Conservation (phyloP, 2,329 filamentous ascomycete species). For the Cordyceps fumosorosea region DNA sequence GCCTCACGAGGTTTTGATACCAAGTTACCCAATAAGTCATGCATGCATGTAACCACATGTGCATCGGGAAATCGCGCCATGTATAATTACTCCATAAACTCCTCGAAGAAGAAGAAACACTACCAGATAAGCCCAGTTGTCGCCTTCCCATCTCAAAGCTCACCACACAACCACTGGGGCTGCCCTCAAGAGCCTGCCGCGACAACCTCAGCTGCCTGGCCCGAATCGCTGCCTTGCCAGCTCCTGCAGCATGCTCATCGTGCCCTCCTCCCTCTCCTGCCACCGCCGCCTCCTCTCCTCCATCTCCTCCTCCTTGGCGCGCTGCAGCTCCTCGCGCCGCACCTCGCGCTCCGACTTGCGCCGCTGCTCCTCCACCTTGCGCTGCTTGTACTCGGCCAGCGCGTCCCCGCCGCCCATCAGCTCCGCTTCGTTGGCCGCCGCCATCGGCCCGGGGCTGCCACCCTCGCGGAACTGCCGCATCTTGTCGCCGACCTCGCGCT, state of each 20-base stretch:
- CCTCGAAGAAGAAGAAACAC: neutral
- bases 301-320: slow-evolving; percentile 70
- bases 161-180: neutral
- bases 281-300: slow-evolving; percentile 68
- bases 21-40: too few relatives aligned
- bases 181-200: neutral
- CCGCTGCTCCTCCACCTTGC: slow-evolving; percentile 57
- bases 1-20: too few relatives aligned
- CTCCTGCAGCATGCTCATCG: slow-evolving; percentile 72
- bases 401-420: slow-evolving; percentile 67
- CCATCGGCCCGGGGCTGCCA: slow-evolving; percentile 49
- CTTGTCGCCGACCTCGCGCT: slow-evolving; percentile 61
- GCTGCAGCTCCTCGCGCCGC: slow-evolving; percentile 69
- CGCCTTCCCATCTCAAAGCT: neutral
- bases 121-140: neutral
- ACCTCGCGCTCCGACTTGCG: slow-evolving; percentile 82
- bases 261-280: slow-evolving; percentile 72
- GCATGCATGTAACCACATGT: too few relatives aligned
- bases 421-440: slow-evolving; percentile 57
- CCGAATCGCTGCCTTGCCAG: slow-evolving; percentile 78
- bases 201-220: slow-evolving; percentile 21
- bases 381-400: slow-evolving; percentile 61
- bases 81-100: too few relatives aligned
- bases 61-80: too few relatives aligned
- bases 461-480: slow-evolving; percentile 68